Percentiles rank a stretch among this genome's conserved stretches.
These are phyloP conservation scores for Medicago truncatula DNA, from an alignment of 306 rosid species.

Conservation along the genomic window DNA sequence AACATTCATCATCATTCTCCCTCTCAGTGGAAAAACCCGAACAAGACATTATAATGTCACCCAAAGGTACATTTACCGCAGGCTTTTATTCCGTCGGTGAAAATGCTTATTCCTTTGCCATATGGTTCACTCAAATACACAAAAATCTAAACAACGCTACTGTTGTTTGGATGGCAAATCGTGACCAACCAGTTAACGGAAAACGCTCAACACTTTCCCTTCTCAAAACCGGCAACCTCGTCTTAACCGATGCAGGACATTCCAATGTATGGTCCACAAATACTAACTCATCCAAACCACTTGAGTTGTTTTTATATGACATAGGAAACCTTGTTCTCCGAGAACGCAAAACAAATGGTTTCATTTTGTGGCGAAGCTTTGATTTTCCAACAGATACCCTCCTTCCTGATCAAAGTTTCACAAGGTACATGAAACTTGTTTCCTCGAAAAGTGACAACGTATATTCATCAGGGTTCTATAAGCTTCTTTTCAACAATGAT, in stretches of 20 bases:
- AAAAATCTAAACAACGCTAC: neutral
- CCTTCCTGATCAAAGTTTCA: slow-evolving; percentile 13
- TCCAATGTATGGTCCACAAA: slow-evolving; percentile 15
- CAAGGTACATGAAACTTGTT: neutral
- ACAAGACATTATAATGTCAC: neutral
- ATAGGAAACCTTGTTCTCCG: slow-evolving; percentile 26
- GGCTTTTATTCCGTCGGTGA: neutral
- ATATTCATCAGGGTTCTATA: slow-evolving; percentile 25
- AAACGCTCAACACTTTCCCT: slow-evolving; percentile 32
- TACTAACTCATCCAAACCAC: neutral
- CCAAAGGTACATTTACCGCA: slow-evolving; percentile 22
- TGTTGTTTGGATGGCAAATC: slow-evolving; percentile 37
- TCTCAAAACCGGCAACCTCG: slow-evolving; percentile 23
- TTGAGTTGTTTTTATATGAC: neutral
- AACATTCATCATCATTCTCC: neutral
- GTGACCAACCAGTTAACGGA: slow-evolving; percentile 32
- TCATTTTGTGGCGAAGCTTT: slow-evolving; percentile 29
- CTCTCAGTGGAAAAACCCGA: neutral
- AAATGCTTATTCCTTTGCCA: slow-evolving; percentile 27
- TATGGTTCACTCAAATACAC: slow-evolving; percentile 12
- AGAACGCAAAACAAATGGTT: neutral
- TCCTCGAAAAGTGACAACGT: neutral
- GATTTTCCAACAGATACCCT: slow-evolving; percentile 36
- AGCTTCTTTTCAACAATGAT: slow-evolving; percentile 28
- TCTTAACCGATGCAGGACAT: neutral